phyloP scores from a whole-genome alignment of 2,329 filamentous ascomycete species.

The Colletotrichum magnum region DNA sequence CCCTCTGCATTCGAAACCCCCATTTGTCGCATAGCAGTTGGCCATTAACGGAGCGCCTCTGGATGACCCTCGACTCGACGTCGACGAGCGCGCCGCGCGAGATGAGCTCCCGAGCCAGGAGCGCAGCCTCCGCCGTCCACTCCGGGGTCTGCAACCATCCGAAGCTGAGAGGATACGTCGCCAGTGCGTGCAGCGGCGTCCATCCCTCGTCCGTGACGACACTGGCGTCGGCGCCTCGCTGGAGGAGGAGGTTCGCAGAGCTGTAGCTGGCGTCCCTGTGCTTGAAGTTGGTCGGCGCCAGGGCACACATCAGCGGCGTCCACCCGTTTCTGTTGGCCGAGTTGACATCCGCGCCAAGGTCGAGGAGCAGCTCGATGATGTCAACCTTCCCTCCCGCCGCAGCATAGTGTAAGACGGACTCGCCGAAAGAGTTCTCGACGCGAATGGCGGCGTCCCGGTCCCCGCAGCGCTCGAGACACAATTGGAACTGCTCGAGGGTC shows the following conservation, averaged over 20 bases:
- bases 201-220: slow-evolving; percentile 45
- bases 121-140: neutral
- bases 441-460: slow-evolving; percentile 20
- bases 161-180: slow-evolving; percentile 10
- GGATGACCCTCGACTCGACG: neutral
- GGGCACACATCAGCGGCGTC: slow-evolving; percentile 49
- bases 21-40: neutral
- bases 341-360: slow-evolving; percentile 43
- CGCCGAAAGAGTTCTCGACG: slow-evolving; percentile 40
- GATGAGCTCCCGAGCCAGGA: neutral
- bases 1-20: neutral
- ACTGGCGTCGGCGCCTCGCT: slow-evolving; percentile 42
- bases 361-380: slow-evolving; percentile 42
- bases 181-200: slow-evolving; percentile 45
- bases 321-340: slow-evolving; percentile 45
- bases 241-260: slow-evolving; percentile 43
- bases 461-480: slow-evolving; percentile 40
- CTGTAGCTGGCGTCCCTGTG: slow-evolving; percentile 21
- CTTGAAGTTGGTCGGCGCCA: slow-evolving; percentile 36
- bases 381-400: slow-evolving; percentile 44
- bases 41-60: neutral
- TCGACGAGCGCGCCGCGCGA: neutral
- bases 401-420: slow-evolving; percentile 49
- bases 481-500: slow-evolving; percentile 38
- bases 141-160: neutral